Evolutionary conservation across 2,329 filamentous ascomycete species (phyloP).

Genomic region (Aureobasidium mangrovei): DNA sequence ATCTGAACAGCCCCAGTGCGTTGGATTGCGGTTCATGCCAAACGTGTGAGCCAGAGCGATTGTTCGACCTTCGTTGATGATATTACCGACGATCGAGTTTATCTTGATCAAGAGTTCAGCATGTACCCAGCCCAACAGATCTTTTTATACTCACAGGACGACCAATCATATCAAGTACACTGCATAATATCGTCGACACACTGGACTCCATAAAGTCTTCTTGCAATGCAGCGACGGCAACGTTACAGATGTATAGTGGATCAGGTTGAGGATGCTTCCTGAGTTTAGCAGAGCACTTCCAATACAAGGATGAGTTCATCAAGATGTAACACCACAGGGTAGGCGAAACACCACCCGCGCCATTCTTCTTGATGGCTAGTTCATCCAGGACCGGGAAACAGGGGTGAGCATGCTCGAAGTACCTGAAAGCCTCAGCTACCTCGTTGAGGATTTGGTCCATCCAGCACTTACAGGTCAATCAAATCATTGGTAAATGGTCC

Average conservation of each 20-base stretch:
- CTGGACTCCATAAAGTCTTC: conserved; percentile 36
- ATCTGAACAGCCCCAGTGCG: conserved; percentile 43
- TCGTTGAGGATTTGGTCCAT: neutral
- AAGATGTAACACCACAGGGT: conserved; percentile 5
- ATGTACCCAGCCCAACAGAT: too few species aligned
- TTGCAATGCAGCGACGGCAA: conserved; percentile 32
- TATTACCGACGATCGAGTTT: conserved; percentile 35
- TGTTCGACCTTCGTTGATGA: conserved; percentile 45
- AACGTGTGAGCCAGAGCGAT: conserved; percentile 48
- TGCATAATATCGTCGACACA: conserved; percentile 32
- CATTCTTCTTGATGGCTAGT: conserved; percentile 2
- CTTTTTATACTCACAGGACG: conserved; percentile 25
- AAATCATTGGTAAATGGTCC: conserved; percentile 2
- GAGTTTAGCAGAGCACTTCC: neutral
- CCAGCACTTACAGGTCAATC: neutral
- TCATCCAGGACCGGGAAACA: conserved; percentile 35
- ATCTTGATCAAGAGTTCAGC: neutral
- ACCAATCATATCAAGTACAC: conserved; percentile 34
- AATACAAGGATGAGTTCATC: neutral
- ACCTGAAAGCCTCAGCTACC: conserved; percentile 21
- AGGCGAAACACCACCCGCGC: neutral
- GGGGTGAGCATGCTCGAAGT: conserved; percentile 32
- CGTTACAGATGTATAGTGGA: conserved; percentile 33
- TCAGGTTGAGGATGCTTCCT: conserved; percentile 24
- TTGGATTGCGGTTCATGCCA: conserved; percentile 47